These are phyloP conservation scores for Boletus eberwhitei DNA, from an alignment of 768 basidiomycete species.

Conservation along the genomic window DNA sequence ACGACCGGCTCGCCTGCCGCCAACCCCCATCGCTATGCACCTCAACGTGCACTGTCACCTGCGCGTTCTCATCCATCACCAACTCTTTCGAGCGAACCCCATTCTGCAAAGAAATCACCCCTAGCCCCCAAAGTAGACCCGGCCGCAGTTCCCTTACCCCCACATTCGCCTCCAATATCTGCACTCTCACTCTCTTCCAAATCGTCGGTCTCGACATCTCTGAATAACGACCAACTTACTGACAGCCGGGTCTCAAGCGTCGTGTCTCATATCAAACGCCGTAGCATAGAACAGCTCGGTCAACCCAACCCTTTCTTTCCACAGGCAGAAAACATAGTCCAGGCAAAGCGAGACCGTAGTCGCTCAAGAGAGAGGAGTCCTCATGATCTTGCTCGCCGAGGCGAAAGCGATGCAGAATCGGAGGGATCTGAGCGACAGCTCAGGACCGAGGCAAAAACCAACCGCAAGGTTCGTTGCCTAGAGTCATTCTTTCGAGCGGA, in stretches of 20 bases:
- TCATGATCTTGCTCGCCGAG: constrained; percentile 10
- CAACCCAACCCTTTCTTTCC: constrained; percentile 8
- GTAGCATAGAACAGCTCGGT: constrained; percentile 27
- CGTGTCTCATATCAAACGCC: constrained; percentile 41
- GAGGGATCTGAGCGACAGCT: constrained; percentile 48
- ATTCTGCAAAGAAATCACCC: constrained; percentile 13
- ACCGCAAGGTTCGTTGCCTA: constrained; percentile 62
- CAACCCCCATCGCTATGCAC: constrained; percentile 53
- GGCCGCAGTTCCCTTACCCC: constrained; percentile 54
- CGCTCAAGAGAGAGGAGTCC: constrained; percentile 20
- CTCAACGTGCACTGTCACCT: constrained; percentile 35
- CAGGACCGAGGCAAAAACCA: constrained; percentile 76
- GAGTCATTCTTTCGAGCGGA: background rate
- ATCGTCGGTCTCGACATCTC: constrained; percentile 58
- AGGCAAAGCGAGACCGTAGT: constrained; percentile 16
- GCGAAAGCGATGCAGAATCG: constrained; percentile 34
- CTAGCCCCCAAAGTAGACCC: constrained; percentile 47
- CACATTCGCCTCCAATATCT: constrained; percentile 70
- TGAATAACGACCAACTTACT: constrained; percentile 35
- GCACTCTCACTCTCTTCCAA: constrained; percentile 73
- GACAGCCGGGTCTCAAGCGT: constrained; percentile 40
- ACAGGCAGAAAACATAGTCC: constrained; percentile 12
- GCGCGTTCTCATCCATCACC: constrained; percentile 32
- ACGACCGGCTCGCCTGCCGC: constrained; percentile 53
- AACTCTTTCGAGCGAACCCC: constrained; percentile 23